These are phyloP conservation scores for Verticillium albo-atrum DNA, from an alignment of 2,329 filamentous ascomycete species.

Conservation along the genomic window DNA sequence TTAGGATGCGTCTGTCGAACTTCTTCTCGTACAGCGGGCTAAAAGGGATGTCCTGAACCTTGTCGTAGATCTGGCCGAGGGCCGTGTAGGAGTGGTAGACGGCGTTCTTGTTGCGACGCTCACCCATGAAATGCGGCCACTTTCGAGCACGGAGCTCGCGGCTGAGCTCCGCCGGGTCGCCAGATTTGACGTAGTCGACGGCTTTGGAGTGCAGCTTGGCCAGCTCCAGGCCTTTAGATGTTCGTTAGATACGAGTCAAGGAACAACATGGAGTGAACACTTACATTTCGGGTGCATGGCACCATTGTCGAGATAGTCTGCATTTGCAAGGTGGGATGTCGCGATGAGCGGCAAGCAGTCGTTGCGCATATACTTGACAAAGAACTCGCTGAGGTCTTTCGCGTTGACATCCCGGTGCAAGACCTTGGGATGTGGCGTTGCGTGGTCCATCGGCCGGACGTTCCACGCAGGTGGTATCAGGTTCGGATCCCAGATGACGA, in stretches of 20 bases:
- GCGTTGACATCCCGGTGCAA: conserved; percentile 62
- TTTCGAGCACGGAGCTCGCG: conserved; percentile 51
- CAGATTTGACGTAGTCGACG: conserved; percentile 93
- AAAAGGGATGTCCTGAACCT: conserved; percentile 64
- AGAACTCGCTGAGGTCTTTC: conserved; percentile 76
- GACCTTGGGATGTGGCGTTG: conserved; percentile 48
- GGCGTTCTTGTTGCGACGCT: conserved; percentile 36
- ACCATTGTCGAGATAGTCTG: conserved; percentile 59
- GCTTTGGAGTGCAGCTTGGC: conserved; percentile 83
- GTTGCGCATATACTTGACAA: conserved; percentile 89
- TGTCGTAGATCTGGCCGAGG: conserved; percentile 79
- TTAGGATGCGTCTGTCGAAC: conserved; percentile 74
- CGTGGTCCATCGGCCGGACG: conserved; percentile 72
- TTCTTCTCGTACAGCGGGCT: conserved; percentile 63
- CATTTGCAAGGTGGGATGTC: conserved; percentile 71
- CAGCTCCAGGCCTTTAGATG: conserved; percentile 58
- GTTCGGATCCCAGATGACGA: conserved; percentile 83
- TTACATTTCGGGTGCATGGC: conserved; percentile 66
- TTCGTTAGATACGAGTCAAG: conserved; percentile 1
- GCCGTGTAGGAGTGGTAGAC: conserved; percentile 66
- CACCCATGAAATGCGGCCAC: conserved; percentile 91
- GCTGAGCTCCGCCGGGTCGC: conserved; percentile 67
- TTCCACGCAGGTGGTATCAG: conserved; percentile 71
- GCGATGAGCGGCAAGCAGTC: conserved; percentile 79
- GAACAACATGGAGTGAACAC: conserved; percentile 22